Base-by-base conservation (phyloP, 257 asterid genomes). In the Cinchona pubescens region DNA sequence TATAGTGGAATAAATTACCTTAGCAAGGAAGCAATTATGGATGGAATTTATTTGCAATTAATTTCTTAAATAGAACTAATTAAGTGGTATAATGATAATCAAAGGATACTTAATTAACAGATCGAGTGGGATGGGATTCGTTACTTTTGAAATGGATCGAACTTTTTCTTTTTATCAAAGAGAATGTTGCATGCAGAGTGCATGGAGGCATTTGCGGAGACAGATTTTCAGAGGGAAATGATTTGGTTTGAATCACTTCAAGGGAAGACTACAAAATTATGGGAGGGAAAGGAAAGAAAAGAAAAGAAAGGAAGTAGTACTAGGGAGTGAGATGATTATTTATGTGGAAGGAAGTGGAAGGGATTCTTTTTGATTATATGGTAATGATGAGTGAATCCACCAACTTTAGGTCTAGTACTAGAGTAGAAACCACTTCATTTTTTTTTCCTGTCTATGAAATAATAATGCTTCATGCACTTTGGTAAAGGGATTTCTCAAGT, bases 201-300 rank as follows among this genome's bases (percentile, higher is more conserved):
- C 76, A 67, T 78, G 87, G 15, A 75, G 49, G 27, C 14, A 58
- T 43, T 37, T 43, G 67, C 49, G 89, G 89, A 67, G 91, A 87
- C 89, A 87, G 80, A 83, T 85, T 71, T 83, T 87, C 91, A 72
- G 80, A 79, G 62, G 77, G 29, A 64, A 87, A 87, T 87, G 79
- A 87, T 87, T 83, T 81, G 73, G 88, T 85, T 78, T 83, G 85
- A 85, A 75, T 69, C 76, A n/a, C n/a, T 79, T 75, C 58, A n/a
- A 79, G 64, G 56, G 71, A 72, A 64, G 42, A 56, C 58, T 25
- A 38, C 19, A 45, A 43, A 13, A 4, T 79, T 34, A n/a, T 74
- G 23, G 51, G 79, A 69, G 55, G 63, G 79, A 79, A 71, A 76
- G 73, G 58, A 35, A 60, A 49, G 70, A 11, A 45, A 56, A 42